Evolutionary conservation across 176 grass and related monocot genomes (phyloP).

Genomic region (Phoenix dactylifera): DNA sequence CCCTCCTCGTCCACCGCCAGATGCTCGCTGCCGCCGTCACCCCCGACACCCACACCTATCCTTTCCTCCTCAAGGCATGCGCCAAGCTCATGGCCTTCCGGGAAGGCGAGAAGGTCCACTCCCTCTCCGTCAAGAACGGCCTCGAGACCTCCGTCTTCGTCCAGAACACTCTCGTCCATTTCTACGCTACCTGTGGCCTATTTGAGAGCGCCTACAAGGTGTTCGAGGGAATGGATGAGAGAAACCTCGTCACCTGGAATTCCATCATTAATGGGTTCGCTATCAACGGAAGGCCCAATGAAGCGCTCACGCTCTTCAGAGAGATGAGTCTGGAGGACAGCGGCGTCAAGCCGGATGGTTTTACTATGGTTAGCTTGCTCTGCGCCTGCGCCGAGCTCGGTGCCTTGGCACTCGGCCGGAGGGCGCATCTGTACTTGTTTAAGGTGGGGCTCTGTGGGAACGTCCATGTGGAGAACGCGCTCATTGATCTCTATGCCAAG

Average conservation of each 20-base stretch:
- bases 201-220: conserved; percentile 59
- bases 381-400: conserved; percentile 54
- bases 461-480: conserved; percentile 49
- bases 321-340: conserved; percentile 35
- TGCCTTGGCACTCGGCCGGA: conserved; percentile 42
- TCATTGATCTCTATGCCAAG: conserved; percentile 75
- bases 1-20: conserved; percentile 45
- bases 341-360: conserved; percentile 35
- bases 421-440: conserved; percentile 37
- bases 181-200: conserved; percentile 48
- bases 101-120: conserved; percentile 55
- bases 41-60: conserved; percentile 75
- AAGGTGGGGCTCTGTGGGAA: conserved; percentile 49
- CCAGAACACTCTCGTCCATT: conserved; percentile 58
- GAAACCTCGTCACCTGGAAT: conserved; percentile 76
- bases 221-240: conserved; percentile 58
- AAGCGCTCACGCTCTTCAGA: conserved; percentile 55
- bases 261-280: conserved; percentile 64
- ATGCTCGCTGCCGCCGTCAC: conserved; percentile 40
- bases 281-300: conserved; percentile 55
- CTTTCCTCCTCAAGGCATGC: conserved; percentile 69
- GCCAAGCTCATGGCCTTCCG: conserved; percentile 54
- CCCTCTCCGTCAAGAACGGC: conserved; percentile 47
- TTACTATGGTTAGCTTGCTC: conserved; percentile 69
- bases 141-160: conserved; percentile 48